phyloP scores from a whole-genome alignment of 2,329 filamentous ascomycete species.

The Beauveria bassiana region DNA sequence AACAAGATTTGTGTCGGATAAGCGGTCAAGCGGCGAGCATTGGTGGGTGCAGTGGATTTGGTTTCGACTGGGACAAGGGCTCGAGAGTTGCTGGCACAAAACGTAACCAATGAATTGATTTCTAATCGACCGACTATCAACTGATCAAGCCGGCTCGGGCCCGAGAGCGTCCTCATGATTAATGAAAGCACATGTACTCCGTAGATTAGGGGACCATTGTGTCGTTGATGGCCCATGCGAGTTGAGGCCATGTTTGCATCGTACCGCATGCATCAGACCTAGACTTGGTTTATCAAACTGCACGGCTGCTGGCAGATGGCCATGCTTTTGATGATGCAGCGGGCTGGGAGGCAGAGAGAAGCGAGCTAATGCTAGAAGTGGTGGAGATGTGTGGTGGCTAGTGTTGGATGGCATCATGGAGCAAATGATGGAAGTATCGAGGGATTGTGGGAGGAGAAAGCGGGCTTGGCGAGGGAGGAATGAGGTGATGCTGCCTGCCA shows the following conservation, averaged over 20 bases:
- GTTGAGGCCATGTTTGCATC: neutral
- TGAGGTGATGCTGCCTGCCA: neutral
- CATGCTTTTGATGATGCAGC: neutral
- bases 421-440: neutral
- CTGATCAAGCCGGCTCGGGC: neutral
- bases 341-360: neutral
- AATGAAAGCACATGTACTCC: neutral
- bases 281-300: neutral
- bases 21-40: conserved; percentile 5
- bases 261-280: neutral
- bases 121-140: neutral
- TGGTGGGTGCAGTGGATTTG: conserved; percentile 2
- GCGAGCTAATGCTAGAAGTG: neutral
- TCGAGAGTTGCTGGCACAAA: neutral
- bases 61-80: conserved; percentile 7
- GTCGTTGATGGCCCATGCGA: neutral
- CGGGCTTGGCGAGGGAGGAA: neutral
- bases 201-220: no score
- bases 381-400: neutral
- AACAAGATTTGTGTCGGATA: neutral
- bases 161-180: neutral
- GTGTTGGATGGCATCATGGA: conserved; percentile 4
- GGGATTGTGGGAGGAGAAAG: conserved; percentile 5
- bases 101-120: neutral
- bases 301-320: neutral